A percentile compares a stretch with the other conserved stretches of the same genome.
Conservation (phyloP, 257 asterid species). For the Fraxinus cuspidata region DNA sequence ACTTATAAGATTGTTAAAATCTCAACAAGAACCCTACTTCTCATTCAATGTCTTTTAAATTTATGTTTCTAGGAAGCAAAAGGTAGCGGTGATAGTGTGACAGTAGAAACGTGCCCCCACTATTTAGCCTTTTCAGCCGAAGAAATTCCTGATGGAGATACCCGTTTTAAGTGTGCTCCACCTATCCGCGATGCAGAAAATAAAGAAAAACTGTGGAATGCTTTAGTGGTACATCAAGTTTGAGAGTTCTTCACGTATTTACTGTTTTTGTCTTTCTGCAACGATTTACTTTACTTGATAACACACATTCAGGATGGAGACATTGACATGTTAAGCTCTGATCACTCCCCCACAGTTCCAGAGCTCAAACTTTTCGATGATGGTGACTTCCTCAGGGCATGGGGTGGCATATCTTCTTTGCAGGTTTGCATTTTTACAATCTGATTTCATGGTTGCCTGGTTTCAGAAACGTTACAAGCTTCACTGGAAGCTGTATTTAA, state of each 20-base stretch:
- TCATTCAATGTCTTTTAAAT: background rate
- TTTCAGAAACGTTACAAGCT: background rate
- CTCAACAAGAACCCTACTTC: background rate
- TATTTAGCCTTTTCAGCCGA: conserved; percentile 96
- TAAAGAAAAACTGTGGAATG: conserved; percentile 73
- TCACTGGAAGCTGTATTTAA: background rate
- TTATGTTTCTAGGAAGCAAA: conserved; percentile 66
- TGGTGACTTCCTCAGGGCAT: conserved; percentile 88
- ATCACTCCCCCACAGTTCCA: conserved; percentile 89
- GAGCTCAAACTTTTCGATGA: conserved; percentile 76
- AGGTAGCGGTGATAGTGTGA: conserved; percentile 74
- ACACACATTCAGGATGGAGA: conserved; percentile 70
- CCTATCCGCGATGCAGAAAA: conserved; percentile 89
- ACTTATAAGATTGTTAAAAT: background rate
- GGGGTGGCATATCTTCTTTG: conserved; percentile 98
- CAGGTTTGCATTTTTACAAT: conserved; percentile 50
- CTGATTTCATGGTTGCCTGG: background rate
- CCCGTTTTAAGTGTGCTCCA: conserved; percentile 96
- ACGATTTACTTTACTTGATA: conserved; percentile 2
- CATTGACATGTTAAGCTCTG: conserved; percentile 93
- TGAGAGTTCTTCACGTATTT: background rate
- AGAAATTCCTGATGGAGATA: conserved; percentile 90
- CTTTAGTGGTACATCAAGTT: conserved; percentile 59
- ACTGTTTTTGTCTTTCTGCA: background rate
- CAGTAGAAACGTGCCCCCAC: conserved; percentile 97